These are phyloP conservation scores for Pyronema omphalodes DNA, from an alignment of 495 filamentous ascomycete species.

Conservation along the genomic window DNA sequence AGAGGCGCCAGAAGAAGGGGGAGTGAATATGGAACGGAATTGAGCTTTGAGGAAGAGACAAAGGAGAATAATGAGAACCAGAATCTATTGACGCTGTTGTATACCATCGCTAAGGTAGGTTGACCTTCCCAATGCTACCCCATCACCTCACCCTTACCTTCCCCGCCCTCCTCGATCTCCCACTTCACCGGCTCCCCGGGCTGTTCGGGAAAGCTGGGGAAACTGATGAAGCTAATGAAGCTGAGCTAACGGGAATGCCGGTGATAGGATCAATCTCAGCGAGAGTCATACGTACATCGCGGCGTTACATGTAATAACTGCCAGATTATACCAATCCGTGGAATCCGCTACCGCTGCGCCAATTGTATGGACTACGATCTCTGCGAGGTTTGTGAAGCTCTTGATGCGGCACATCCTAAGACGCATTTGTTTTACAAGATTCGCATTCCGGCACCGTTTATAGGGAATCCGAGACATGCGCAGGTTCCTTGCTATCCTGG, in stretches of 20 bases:
- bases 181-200: too few species aligned
- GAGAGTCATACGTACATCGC: conserved; percentile 80
- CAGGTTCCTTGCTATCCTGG: conserved; percentile 82
- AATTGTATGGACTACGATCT: conserved; percentile 88
- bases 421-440: conserved; percentile 95
- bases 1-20: conserved; percentile 12
- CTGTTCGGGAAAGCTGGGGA: too few species aligned
- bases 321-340: conserved; percentile 66
- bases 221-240: neutral
- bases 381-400: conserved; percentile 73
- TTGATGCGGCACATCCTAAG: conserved; percentile 57
- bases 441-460: conserved; percentile 49
- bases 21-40: conserved; percentile 13
- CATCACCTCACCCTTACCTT: neutral
- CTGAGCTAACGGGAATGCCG: neutral
- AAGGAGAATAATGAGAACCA: conserved; percentile 35
- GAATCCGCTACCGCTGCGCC: conserved; percentile 75
- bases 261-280: conserved; percentile 24
- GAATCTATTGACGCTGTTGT: conserved; percentile 39
- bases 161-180: neutral
- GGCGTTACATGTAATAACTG: conserved; percentile 89
- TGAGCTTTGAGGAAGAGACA: conserved; percentile 14
- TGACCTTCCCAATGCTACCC: neutral
- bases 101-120: conserved; percentile 38
- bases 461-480: conserved; percentile 46